Evolutionary conservation across 78 protist genomes (phyloP).

Genomic region (Salpingoeca rosetta): DNA sequence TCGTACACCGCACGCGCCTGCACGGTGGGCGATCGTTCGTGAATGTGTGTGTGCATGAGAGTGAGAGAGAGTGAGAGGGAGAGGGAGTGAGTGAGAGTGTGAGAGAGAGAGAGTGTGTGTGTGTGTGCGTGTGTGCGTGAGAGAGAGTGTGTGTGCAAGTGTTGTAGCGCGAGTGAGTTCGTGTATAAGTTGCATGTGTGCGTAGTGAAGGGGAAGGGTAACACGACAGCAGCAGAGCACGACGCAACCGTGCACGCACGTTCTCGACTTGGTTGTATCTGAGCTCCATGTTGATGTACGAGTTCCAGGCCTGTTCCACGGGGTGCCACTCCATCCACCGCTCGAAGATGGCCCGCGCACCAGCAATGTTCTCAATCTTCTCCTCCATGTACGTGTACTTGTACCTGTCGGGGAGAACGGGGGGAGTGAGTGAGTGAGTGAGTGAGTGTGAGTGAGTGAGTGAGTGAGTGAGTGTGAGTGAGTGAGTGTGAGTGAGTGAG

Average conservation of each 20-base stretch:
- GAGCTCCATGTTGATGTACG: constrained; percentile 75
- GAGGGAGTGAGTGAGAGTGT: not conserved
- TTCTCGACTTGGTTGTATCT: constrained; percentile 51
- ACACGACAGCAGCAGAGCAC: too few relatives aligned
- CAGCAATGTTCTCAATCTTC: constrained; percentile 82
- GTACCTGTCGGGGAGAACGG: constrained; percentile 22
- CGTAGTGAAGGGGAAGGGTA: too few relatives aligned
- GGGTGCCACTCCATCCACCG: constrained; percentile 94
- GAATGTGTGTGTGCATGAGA: not conserved
- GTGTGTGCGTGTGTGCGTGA: too few relatives aligned
- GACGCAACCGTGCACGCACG: constrained; percentile 40
- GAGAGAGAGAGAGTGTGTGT: not conserved
- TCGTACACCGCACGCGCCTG: constrained; percentile 23
- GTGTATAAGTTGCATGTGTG: too few relatives aligned
- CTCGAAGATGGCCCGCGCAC: constrained; percentile 80
- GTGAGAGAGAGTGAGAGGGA: not conserved
- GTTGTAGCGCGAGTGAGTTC: too few relatives aligned
- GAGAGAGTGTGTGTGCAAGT: too few relatives aligned
- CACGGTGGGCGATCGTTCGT: constrained; percentile 5
- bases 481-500: too few relatives aligned
- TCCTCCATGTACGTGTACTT: constrained; percentile 90
- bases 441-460: too few relatives aligned
- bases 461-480: too few relatives aligned
- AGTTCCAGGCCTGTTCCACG: constrained; percentile 76
- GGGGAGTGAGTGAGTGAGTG: too few relatives aligned